Base-by-base conservation (phyloP, 805 yeast genomes). In the Maudiozyma barnettii region DNA sequence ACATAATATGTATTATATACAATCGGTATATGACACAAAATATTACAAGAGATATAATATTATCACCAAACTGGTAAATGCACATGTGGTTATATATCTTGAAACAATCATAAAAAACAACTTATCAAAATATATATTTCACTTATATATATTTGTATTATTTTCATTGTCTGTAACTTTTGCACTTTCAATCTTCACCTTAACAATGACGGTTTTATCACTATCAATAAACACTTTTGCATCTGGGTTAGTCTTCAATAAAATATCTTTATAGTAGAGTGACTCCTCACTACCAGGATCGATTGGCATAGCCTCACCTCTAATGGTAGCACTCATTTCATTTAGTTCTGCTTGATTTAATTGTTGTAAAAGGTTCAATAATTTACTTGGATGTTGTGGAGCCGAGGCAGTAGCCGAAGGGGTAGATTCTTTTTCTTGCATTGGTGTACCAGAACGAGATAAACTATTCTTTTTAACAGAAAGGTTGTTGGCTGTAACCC, bases 271-370 rank as follows among this genome's bases (percentile, higher is more conserved):
- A 67, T 79, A 88, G 58, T 78, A 79, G 39, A 68, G 67, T 41
- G 78, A 77, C 51, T 79, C 80, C 8, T 71, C 76, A 12, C 68
- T 62, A 16, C 66, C 68, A 2, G 68, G 68, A 9, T 61, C 61
- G 10, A 86, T 64, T 7, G 84, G 72, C 22, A 70, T 68, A 1
- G 91, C 93, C 36, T 68, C 69, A 1, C 97, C 98, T 39, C 76
- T 73, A 29, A 91, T 67, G 51, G 95, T 90, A 10, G 88, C 95
- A 53, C 95, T 82, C 50, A 86, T 79, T 51, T 86, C 79, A 49
- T 89, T 78, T 47, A 89, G 59, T 61, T 88, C 95, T 13, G 79
- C 73, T 61, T 84, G 91, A 64, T 91, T 91, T 61, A 91, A 67
- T 51, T 78, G 80, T 52, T 84, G 81, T 51, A 91, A 73, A 42